Evolutionary conservation across 352 stramenopile species (phyloP), one percentile per base, ranked within the genome.

Genomic region (Globisporangium heterothallicum): DNA sequence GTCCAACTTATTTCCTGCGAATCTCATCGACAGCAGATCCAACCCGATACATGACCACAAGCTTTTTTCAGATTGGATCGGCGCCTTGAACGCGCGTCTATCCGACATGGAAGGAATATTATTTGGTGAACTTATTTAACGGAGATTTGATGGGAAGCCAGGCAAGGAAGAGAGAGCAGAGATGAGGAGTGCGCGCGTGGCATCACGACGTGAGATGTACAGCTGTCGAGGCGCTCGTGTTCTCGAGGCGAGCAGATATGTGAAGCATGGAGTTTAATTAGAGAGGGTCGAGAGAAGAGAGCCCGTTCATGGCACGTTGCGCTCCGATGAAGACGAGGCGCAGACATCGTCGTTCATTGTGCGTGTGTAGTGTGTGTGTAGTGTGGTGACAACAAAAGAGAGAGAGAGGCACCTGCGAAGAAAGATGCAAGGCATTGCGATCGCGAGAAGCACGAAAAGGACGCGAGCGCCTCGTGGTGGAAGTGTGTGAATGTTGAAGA

Each of bases 1-100:
- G 83, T 41, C 66, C 71, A 49, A 84, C 81, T 43, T 94, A 92
- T 71, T 88, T 92, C 52, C 52, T 94, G 25, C 74, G 75, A 22
- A 63, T 94, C 35, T 84, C 70, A 36, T 68, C 68, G 34, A 58
- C 59, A 0, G 61, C 63, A 8, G 66, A 75, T 19, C 45, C 59
- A 12, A 58, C 64, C 9, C 74, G 77, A 6, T 88, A 64, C 48
- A 74, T 78, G 46, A 86, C 76, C 4, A 88, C 74, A 30, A 65
- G 63, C 36, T 80, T 84, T 48, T 86, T 93, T 58, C 59, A 68
- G 42, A 88, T 91, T 54, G 81, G 75, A 41, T 80, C 82, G 25
- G 70, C 73, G 21, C 55, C 55, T 18, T 61, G 55, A 61, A 42
- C 30, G n/a, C n/a, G n/a, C n/a, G n/a, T n/a, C n/a, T n/a, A n/a